A percentile compares a stretch with the other conserved stretches of the same genome.
Evolutionary conservation across 2,329 filamentous ascomycete genomes (phyloP).

Genomic region (Eutypa lata): DNA sequence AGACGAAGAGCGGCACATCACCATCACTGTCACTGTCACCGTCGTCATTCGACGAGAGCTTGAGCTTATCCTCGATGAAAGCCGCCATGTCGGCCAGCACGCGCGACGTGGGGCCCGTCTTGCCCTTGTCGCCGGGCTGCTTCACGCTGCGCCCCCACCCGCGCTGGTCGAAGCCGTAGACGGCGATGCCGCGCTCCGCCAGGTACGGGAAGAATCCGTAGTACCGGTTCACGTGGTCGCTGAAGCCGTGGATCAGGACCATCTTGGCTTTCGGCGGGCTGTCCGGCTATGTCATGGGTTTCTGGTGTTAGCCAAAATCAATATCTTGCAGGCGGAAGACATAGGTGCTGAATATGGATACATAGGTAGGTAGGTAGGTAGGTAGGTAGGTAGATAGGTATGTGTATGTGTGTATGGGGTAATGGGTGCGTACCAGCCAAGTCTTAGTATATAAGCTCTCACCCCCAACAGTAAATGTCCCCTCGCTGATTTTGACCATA

Average conservation of each 20-base stretch:
- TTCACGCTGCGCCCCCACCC: slow-evolving; percentile 80
- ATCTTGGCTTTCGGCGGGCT: slow-evolving; percentile 64
- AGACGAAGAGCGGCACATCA: slow-evolving; percentile 69
- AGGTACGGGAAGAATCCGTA: slow-evolving; percentile 69
- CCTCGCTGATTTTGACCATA: slow-evolving; percentile 47
- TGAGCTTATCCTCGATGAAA: slow-evolving; percentile 65
- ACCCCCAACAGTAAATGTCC: slow-evolving; percentile 44
- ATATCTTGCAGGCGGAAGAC: not conserved
- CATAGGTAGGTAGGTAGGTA: too few relatives aligned
- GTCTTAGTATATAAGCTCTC: slow-evolving; percentile 54
- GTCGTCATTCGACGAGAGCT: slow-evolving; percentile 7
- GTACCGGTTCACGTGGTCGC: slow-evolving; percentile 79
- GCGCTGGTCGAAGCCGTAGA: slow-evolving; percentile 78
- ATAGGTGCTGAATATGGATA: too few relatives aligned
- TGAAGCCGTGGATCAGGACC: slow-evolving; percentile 86
- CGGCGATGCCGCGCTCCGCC: slow-evolving; percentile 68
- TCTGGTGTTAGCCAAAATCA: not conserved
- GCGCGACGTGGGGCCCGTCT: slow-evolving; percentile 68
- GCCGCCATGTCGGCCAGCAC: slow-evolving; percentile 77
- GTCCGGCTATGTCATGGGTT: slow-evolving; percentile 42
- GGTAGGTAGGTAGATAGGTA: too few relatives aligned
- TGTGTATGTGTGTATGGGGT: too few relatives aligned
- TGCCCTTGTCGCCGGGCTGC: slow-evolving; percentile 60
- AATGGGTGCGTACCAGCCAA: slow-evolving; percentile 48
- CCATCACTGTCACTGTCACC: slow-evolving; percentile 3